Base-by-base conservation (phyloP, 2,329 filamentous ascomycete species). In the Mycosphaerella arachidis region DNA sequence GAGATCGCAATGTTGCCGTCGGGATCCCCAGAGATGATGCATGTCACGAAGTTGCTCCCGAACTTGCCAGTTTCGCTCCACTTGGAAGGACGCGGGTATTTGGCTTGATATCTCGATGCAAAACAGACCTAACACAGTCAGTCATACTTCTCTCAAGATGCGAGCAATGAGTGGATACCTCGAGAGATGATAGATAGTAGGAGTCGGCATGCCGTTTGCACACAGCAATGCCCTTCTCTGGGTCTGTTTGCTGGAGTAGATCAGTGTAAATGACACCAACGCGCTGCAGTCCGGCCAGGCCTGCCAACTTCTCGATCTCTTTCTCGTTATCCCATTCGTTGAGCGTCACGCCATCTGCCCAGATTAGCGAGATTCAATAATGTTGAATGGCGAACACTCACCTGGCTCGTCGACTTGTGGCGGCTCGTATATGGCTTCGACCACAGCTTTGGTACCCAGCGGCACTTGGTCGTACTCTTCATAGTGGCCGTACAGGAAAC, bases 161-260 rank as follows among this genome's bases (percentile, higher is more conserved):
- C 24, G 24, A 24, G 24, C 1, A 24, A 24, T 24, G 24, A 24
- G 24, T 24, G 24, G 3, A 43, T 43, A 43, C 88, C 75, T 99
- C 94, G 12, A 96, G 84, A 0, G 94, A 97, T 0, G 92, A 92
- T 10, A 99, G 84, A 73, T 88, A 97, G 77, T 96, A 96, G 0
- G 93, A 97, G 75, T 97, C 93, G 56, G 91, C 88, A 73, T 99
- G 94, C 60, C 94, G 87, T 76, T 96, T 97, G 84, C 94, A 99
- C 52, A 97, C 76, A 43, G 97, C 94, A 3, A 33, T 33, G 43
- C 92, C 93, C 71, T 97, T 88, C 20, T 82, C 84, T 16, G 91
- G 91, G 20, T 91, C 83, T 3, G 70, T 67, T 3, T 71, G 71
- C 72, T 96, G 91, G 8, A 94, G 76, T 40, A 99, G 81, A 74